These are phyloP conservation scores for Epichloe gansuensis DNA, from an alignment of 2,329 filamentous ascomycete species.

Conservation along the genomic window DNA sequence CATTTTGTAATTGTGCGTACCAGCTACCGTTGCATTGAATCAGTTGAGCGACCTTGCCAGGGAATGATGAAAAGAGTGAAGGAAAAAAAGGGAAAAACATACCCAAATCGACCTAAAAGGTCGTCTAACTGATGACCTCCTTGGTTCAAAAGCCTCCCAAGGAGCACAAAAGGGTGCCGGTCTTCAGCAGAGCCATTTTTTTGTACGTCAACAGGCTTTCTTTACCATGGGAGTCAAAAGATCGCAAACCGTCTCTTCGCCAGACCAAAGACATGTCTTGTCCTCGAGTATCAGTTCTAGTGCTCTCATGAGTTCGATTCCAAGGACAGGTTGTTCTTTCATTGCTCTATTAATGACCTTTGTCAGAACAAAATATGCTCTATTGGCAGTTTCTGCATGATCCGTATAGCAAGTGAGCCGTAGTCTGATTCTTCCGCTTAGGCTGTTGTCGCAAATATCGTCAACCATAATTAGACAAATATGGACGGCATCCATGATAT, in stretches of 20 bases:
- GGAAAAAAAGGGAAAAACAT: background rate
- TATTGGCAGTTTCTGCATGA: slow-evolving; percentile 9
- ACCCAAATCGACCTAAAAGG: slow-evolving; percentile 9
- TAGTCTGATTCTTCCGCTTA: slow-evolving; percentile 8
- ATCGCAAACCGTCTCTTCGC: slow-evolving; percentile 7
- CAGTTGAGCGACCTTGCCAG: background rate
- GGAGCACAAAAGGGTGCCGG: slow-evolving; percentile 9
- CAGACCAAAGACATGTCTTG: slow-evolving; percentile 10
- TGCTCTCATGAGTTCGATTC: slow-evolving; percentile 6
- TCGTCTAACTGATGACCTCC: slow-evolving; percentile 6
- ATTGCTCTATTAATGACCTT: slow-evolving; percentile 8
- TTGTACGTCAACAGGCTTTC: slow-evolving; percentile 6
- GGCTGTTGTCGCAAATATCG: slow-evolving; percentile 9
- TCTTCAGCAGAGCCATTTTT: slow-evolving; percentile 9
- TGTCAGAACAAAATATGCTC: slow-evolving; percentile 9
- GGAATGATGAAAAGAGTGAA: background rate
- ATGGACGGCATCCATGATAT: slow-evolving; percentile 11
- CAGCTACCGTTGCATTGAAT: slow-evolving; percentile 1
- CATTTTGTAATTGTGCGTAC: slow-evolving; percentile 10
- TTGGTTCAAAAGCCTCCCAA: slow-evolving; percentile 7
- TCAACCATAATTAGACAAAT: slow-evolving; percentile 10
- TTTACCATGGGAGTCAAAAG: slow-evolving; percentile 3
- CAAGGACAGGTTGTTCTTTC: slow-evolving; percentile 6
- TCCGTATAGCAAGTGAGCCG: slow-evolving; percentile 9
- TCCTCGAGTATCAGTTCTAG: slow-evolving; percentile 8